A percentile compares a stretch with the other conserved stretches of the same genome.
Conservation (phyloP, 179 eudicot species). For the Sideroxylon spinosum region DNA sequence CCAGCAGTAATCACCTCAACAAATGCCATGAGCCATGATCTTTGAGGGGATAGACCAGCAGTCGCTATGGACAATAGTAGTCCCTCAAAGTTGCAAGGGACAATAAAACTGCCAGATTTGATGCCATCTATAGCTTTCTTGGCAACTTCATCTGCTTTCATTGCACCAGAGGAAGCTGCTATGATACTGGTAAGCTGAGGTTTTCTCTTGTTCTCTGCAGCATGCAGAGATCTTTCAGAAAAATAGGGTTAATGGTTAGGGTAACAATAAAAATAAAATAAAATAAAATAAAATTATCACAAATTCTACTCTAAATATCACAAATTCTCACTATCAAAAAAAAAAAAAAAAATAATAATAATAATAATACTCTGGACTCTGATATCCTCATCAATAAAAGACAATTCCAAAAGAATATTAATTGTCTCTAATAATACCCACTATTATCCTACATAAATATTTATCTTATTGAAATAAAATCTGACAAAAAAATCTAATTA, state of each 20-base stretch:
- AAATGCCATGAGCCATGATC: slow-evolving; percentile 78
- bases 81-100: slow-evolving; percentile 84
- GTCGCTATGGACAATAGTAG: slow-evolving; percentile 55
- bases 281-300: no score
- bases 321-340: no score
- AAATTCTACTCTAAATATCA: no score
- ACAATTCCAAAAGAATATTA: no score
- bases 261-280: not conserved
- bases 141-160: slow-evolving; percentile 94
- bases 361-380: no score
- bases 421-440: no score
- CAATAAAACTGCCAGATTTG: slow-evolving; percentile 54
- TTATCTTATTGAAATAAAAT: no score
- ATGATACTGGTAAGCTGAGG: slow-evolving; percentile 69
- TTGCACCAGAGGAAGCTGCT: slow-evolving; percentile 71
- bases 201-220: slow-evolving; percentile 65
- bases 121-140: slow-evolving; percentile 66
- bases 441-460: no score
- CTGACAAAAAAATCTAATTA: no score
- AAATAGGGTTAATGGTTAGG: not conserved
- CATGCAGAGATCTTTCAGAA: not conserved
- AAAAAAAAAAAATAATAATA: no score
- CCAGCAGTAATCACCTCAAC: slow-evolving; percentile 68
- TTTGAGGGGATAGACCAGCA: slow-evolving; percentile 81
- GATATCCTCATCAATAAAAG: no score